Percentiles rank a stretch among this genome's conserved stretches.
Conservation (phyloP, 2,329 filamentous ascomycete species). For the Alternaria ethzedia region DNA sequence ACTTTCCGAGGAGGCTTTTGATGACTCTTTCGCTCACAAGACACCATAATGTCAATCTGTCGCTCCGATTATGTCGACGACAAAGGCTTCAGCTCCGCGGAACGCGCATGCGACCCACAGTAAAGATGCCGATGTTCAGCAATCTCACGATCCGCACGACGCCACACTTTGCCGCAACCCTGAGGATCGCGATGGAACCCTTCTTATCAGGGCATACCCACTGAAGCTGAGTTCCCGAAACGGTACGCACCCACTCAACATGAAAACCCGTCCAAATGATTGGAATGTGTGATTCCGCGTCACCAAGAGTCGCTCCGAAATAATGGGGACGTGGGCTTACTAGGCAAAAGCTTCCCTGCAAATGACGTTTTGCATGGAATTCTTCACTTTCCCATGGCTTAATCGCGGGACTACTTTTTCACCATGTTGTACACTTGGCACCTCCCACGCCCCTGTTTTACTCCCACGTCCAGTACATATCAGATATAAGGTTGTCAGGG, state of each 20-base stretch:
- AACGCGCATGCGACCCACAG: neutral
- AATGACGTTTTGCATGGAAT: slow-evolving; percentile 33
- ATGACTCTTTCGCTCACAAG: neutral
- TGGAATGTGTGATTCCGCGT: slow-evolving; percentile 1
- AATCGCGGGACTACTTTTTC: slow-evolving; percentile 1
- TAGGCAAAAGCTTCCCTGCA: slow-evolving; percentile 19
- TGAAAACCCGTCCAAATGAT: slow-evolving; percentile 1
- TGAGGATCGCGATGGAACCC: slow-evolving; percentile 5
- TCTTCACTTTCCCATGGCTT: slow-evolving; percentile 25
- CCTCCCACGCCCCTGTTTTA: neutral
- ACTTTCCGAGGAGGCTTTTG: neutral
- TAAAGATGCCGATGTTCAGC: slow-evolving; percentile 6
- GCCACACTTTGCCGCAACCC: slow-evolving; percentile 6
- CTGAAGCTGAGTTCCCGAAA: neutral
- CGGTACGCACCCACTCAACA: neutral
- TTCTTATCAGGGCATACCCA: neutral
- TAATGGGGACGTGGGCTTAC: slow-evolving; percentile 5
- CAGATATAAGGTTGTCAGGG: neutral
- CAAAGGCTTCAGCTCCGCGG: neutral
- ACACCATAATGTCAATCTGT: neutral
- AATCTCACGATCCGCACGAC: slow-evolving; percentile 5
- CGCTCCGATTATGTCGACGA: neutral
- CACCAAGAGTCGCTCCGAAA: neutral
- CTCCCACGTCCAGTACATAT: neutral
- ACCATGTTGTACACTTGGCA: neutral